A percentile compares a stretch with the other conserved stretches of the same genome.
Conservation (phyloP, 441 rosid species). For the Theobroma grandiflorum region DNA sequence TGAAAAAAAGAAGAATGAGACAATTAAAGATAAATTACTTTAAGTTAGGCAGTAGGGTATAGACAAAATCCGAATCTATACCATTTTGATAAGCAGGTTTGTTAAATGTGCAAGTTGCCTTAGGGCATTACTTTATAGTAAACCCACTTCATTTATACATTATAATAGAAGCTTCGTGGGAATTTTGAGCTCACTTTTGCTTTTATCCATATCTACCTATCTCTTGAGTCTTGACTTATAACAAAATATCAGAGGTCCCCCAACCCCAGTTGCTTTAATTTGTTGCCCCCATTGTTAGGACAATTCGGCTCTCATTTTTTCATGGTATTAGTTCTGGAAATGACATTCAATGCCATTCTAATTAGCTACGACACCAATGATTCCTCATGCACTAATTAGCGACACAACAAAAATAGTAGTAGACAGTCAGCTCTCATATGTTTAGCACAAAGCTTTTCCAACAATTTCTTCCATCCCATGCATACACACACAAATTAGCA, state of each 20-base stretch:
- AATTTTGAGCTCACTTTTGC: slow-evolving; percentile 15
- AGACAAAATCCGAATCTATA: slow-evolving; percentile 10
- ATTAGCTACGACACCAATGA: neutral
- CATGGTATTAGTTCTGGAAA: slow-evolving; percentile 21
- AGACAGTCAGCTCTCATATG: neutral
- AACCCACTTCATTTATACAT: neutral
- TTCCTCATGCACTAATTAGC: neutral
- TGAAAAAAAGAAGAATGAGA: neutral
- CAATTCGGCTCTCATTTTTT: neutral
- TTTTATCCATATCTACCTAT: slow-evolving; percentile 24
- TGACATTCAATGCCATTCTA: slow-evolving; percentile 13
- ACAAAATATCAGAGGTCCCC: neutral
- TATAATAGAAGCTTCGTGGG: slow-evolving; percentile 18
- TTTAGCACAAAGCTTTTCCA: neutral
- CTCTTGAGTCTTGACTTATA: neutral
- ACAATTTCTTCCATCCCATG: neutral
- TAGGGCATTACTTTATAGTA: neutral
- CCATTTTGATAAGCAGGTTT: neutral
- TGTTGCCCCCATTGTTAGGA: neutral
- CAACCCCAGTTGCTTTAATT: neutral
- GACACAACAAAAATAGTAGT: neutral
- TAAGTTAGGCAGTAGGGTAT: neutral
- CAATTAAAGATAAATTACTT: neutral
- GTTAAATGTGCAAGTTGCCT: neutral
- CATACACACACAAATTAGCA: neutral